A percentile compares a stretch with the other conserved stretches of the same genome.
These are phyloP conservation scores for Aspergillus bertholletiae DNA, from an alignment of 495 filamentous ascomycete genomes.

Conservation along the genomic window DNA sequence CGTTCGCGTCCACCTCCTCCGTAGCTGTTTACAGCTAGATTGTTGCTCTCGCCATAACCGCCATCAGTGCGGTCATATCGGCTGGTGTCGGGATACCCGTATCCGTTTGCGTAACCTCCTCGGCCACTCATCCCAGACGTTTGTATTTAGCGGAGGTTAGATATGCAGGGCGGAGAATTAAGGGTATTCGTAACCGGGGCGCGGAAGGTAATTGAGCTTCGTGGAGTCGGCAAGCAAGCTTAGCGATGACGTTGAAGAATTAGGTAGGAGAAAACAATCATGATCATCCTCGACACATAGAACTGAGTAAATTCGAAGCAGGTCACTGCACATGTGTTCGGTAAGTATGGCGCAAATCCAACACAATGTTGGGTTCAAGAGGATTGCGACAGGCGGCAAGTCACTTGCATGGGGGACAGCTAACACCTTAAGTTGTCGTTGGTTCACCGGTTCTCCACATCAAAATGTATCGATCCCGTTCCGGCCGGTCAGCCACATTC, in stretches of 20 bases:
- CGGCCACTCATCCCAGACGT: conserved; percentile 40
- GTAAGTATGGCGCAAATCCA: background rate
- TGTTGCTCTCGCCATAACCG: conserved; percentile 29
- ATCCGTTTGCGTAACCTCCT: conserved; percentile 40
- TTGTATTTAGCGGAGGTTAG: background rate
- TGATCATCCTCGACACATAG: conserved; percentile 2
- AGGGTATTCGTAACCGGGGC: background rate
- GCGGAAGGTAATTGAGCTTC: conserved; percentile 1
- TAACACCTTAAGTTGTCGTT: background rate
- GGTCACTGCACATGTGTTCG: background rate
- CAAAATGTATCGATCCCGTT: conserved; percentile 5
- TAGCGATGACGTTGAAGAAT: conserved; percentile 5
- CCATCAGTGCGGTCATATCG: conserved; percentile 39
- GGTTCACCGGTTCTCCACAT: conserved; percentile 15
- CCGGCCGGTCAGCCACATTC: conserved; percentile 16
- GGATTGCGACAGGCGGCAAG: background rate
- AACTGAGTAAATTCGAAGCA: background rate
- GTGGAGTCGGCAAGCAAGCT: background rate
- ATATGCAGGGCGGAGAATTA: background rate
- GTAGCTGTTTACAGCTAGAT: conserved; percentile 33
- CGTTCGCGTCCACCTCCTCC: conserved; percentile 27
- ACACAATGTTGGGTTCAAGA: background rate
- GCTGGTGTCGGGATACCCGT: conserved; percentile 40
- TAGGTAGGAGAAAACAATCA: conserved; percentile 11
- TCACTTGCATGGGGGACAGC: conserved; percentile 2